These are phyloP conservation scores for Astrothelium macrocarpum DNA, from an alignment of 495 filamentous ascomycete species.

Conservation along the genomic window DNA sequence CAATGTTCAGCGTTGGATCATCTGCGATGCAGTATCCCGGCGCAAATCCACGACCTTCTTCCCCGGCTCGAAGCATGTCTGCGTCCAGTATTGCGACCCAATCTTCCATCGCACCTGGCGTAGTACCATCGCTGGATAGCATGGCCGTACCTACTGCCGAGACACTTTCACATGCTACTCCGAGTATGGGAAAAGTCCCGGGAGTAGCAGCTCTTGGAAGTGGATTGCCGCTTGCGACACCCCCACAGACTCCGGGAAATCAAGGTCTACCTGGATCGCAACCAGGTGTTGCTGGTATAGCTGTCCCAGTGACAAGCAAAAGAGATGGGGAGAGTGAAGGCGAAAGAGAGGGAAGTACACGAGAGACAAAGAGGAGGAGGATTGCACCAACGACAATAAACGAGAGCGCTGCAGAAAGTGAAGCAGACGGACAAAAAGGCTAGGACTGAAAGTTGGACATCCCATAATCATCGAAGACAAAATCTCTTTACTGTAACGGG, in stretches of 20 bases:
- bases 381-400: slow-evolving; percentile 32
- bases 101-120: slow-evolving; percentile 29
- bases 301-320: slow-evolving; percentile 14
- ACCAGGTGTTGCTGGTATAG: slow-evolving; percentile 10
- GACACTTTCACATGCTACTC: slow-evolving; percentile 25
- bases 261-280: slow-evolving; percentile 20
- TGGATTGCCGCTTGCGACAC: slow-evolving; percentile 31
- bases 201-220: slow-evolving; percentile 30
- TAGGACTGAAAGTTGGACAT: not conserved
- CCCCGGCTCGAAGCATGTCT: slow-evolving; percentile 72
- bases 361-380: slow-evolving; percentile 28
- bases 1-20: slow-evolving; percentile 6
- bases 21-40: slow-evolving; percentile 8
- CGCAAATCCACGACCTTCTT: slow-evolving; percentile 32
- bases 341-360: slow-evolving; percentile 21
- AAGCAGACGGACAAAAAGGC: not conserved
- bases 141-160: slow-evolving; percentile 8
- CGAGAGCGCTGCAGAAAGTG: slow-evolving; percentile 6
- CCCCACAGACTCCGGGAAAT: slow-evolving; percentile 31
- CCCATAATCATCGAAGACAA: not conserved
- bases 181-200: slow-evolving; percentile 26
- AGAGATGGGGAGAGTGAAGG: slow-evolving; percentile 20
- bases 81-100: slow-evolving; percentile 69
- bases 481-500: too few relatives aligned
- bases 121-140: not conserved